Percentiles rank a stretch among this genome's conserved stretches.
These are phyloP conservation scores for Entomortierella parvispora DNA, from an alignment of 192 early-diverging fungal genomes.

Conservation along the genomic window DNA sequence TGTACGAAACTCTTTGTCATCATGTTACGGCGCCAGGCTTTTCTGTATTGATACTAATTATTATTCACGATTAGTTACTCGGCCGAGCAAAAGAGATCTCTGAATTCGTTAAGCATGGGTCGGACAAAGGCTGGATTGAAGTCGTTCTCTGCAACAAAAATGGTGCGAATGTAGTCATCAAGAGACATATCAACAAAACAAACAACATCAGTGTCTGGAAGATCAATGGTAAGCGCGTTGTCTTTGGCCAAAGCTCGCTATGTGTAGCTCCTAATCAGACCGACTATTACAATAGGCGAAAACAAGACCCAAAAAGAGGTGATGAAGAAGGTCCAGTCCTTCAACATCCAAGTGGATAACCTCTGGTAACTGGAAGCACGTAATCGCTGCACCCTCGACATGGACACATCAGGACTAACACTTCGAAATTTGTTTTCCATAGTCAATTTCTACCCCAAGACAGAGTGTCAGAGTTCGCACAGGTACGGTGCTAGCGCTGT, in stretches of 20 bases:
- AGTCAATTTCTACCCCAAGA: constrained; percentile 98
- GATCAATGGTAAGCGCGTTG: constrained; percentile 77
- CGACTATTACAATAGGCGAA: constrained; percentile 55
- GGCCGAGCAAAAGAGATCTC: constrained; percentile 90
- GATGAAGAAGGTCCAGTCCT: constrained; percentile 60
- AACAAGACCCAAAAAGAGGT: constrained; percentile 71
- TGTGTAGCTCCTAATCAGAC: too few species aligned
- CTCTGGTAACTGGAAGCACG: constrained; percentile 71
- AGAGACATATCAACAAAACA: constrained; percentile 68
- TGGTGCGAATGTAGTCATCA: constrained; percentile 61
- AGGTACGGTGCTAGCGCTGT: constrained; percentile 59
- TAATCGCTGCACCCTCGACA: neutral
- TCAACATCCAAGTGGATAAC: constrained; percentile 96
- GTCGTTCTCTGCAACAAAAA: constrained; percentile 79
- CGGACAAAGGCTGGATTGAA: constrained; percentile 82
- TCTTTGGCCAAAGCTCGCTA: neutral
- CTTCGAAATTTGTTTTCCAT: neutral
- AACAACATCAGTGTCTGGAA: constrained; percentile 81
- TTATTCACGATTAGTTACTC: constrained; percentile 63
- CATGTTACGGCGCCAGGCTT: neutral
- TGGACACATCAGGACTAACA: too few species aligned
- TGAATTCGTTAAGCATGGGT: constrained; percentile 93
- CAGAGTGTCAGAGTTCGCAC: constrained; percentile 91
- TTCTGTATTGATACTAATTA: neutral
- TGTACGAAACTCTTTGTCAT: constrained; percentile 10